Percentiles rank a stretch among this genome's conserved stretches.
phyloP scores from a whole-genome alignment of 2,329 filamentous ascomycete species.

The Calonectria henricotiae region DNA sequence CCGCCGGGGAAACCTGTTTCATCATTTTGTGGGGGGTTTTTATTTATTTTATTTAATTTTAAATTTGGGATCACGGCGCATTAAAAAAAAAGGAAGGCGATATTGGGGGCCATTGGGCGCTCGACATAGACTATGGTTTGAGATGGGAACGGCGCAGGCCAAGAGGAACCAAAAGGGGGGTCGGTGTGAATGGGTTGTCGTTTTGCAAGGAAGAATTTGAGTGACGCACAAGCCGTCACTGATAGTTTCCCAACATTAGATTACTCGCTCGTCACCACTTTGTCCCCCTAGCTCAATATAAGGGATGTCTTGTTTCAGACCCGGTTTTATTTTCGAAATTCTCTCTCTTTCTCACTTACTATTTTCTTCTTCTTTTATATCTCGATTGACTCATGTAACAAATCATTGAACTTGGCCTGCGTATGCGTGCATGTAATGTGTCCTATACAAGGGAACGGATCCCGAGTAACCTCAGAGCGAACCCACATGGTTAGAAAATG shows the following conservation, averaged over 20 bases:
- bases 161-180: conserved; percentile 33
- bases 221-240: not conserved
- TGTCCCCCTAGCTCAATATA: not conserved
- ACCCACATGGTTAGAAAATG: conserved; percentile 20
- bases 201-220: conserved; percentile 4
- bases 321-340: not conserved
- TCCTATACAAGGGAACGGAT: conserved; percentile 27
- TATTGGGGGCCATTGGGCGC: conserved; percentile 44
- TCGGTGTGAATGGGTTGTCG: conserved; percentile 7
- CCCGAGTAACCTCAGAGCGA: conserved; percentile 23
- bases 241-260: conserved; percentile 5
- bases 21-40: conserved; percentile 32
- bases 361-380: not conserved
- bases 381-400: not conserved
- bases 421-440: conserved; percentile 1
- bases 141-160: conserved; percentile 40
- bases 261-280: conserved; percentile 2
- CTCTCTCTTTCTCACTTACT: not conserved
- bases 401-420: not conserved
- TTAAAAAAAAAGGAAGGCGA: conserved; percentile 41
- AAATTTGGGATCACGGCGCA: conserved; percentile 47
- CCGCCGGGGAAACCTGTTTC: conserved; percentile 41
- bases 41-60: conserved; percentile 30
- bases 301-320: conserved; percentile 9
- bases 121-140: conserved; percentile 49